Percentiles rank a stretch among this genome's conserved stretches.
Evolutionary conservation across 75 land plant genomes (phyloP).

Genomic region (Larix kaempferi): DNA sequence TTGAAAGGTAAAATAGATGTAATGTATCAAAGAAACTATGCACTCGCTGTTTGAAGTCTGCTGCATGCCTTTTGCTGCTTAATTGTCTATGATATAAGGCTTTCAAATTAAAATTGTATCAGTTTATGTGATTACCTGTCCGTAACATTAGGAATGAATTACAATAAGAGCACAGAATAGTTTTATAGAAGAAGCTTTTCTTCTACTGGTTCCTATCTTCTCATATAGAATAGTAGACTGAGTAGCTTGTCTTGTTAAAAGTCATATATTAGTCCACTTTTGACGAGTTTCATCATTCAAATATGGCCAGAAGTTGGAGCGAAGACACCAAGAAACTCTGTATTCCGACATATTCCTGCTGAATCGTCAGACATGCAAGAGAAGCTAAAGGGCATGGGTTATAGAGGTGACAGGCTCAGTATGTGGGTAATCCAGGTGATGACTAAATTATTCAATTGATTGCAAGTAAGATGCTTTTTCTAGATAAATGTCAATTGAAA

Average conservation of each 20-base stretch:
- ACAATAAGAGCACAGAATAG: background rate
- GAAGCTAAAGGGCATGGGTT: slow-evolving; percentile 41
- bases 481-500: background rate
- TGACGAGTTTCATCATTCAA: background rate
- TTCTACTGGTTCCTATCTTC: background rate
- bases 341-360: slow-evolving; percentile 54
- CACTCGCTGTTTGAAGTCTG: background rate
- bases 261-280: background rate
- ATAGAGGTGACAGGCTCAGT: slow-evolving; percentile 68
- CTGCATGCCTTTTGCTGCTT: background rate
- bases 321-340: slow-evolving; percentile 47
- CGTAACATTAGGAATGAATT: too few relatives aligned
- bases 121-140: background rate
- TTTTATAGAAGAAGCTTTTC: background rate
- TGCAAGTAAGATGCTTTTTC: background rate
- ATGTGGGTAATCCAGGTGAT: slow-evolving; percentile 68
- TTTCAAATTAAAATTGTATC: background rate
- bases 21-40: background rate
- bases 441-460: background rate
- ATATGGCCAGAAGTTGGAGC: slow-evolving; percentile 58
- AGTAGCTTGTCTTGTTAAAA: background rate
- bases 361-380: slow-evolving; percentile 44
- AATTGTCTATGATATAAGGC: background rate
- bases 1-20: slow-evolving; percentile 32
- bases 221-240: background rate